Evolutionary conservation across 257 asterid genomes (phyloP).

Genomic region (Solanum clarkiae): DNA sequence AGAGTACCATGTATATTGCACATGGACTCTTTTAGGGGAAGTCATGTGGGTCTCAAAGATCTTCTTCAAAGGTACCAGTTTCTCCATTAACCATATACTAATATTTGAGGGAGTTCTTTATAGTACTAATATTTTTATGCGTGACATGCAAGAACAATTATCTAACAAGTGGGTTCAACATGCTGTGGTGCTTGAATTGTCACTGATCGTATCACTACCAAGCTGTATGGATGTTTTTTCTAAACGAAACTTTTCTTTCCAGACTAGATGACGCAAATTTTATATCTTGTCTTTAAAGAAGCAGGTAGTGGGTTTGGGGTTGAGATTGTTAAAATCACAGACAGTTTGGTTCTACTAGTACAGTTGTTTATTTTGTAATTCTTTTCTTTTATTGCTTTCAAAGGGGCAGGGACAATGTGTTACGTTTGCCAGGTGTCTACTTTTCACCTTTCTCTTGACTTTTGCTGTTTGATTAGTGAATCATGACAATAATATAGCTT

Average conservation of each 20-base stretch:
- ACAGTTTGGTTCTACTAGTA: not conserved
- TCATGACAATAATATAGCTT: not conserved
- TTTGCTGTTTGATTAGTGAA: not conserved
- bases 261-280: not conserved
- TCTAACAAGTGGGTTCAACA: not conserved
- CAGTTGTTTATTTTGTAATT: not conserved
- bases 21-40: constrained; percentile 42
- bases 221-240: not conserved
- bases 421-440: not conserved
- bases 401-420: not conserved
- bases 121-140: not conserved
- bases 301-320: not conserved
- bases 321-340: not conserved
- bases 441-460: not conserved
- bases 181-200: not conserved
- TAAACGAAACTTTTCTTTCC: not conserved
- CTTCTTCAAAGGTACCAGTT: constrained; percentile 21
- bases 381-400: not conserved
- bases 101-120: not conserved
- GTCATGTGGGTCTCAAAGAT: constrained; percentile 28
- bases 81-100: not conserved
- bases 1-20: constrained; percentile 42
- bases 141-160: not conserved
- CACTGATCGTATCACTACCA: not conserved
- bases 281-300: not conserved